phyloP scores from a whole-genome alignment of 306 rosid species.

The Dalbergia cultrata region DNA sequence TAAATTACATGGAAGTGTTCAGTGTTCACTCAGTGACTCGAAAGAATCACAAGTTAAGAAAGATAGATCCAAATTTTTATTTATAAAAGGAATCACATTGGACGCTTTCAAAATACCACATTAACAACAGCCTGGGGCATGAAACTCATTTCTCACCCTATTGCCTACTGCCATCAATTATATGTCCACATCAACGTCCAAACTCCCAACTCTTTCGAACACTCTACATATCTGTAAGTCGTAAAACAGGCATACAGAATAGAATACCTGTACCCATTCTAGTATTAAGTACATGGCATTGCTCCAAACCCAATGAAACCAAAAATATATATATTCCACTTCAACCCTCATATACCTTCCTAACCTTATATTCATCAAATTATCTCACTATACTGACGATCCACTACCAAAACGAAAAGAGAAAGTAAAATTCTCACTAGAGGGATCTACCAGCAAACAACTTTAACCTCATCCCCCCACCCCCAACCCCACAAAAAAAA shows the following conservation, averaged over 20 bases:
- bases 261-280: not conserved
- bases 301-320: constrained; percentile 6
- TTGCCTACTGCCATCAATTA: not conserved
- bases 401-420: not conserved
- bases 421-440: not conserved
- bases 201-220: not conserved
- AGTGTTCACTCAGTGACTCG: not conserved
- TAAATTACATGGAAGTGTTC: not conserved
- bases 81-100: not conserved
- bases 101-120: not conserved
- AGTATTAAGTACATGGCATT: not conserved
- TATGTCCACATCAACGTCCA: not conserved
- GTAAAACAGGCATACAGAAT: not conserved
- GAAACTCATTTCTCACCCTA: constrained; percentile 3
- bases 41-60: not conserved
- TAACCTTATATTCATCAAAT: not conserved
- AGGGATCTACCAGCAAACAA: not conserved
- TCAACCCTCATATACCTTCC: not conserved
- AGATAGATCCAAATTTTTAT: not conserved
- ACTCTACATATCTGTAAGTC: not conserved
- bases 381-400: not conserved
- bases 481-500: no score
- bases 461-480: not conserved
- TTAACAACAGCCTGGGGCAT: not conserved
- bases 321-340: not conserved